A percentile compares a stretch with the other conserved stretches of the same genome.
Evolutionary conservation across 441 rosid species (phyloP).

Genomic region (Gossypium lobatum): DNA sequence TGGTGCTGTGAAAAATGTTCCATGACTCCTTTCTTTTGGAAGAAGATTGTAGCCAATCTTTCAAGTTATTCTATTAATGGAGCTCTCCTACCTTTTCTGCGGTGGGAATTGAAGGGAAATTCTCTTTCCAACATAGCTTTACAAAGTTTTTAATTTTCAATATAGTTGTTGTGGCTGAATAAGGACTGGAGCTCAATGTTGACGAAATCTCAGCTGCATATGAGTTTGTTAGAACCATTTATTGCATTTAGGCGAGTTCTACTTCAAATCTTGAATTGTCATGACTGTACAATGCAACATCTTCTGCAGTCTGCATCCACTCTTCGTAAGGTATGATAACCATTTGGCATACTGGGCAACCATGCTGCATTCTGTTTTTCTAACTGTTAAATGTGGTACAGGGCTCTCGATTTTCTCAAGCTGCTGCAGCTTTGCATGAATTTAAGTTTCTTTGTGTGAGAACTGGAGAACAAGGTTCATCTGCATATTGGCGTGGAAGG

Average conservation of each 20-base stretch:
- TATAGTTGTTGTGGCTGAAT: constrained; percentile 73
- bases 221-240: constrained; percentile 93
- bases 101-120: neutral
- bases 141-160: constrained; percentile 21
- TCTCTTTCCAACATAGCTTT: constrained; percentile 11
- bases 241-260: constrained; percentile 85
- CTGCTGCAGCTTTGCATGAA: constrained; percentile 84
- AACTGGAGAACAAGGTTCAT: constrained; percentile 37
- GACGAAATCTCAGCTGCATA: constrained; percentile 71
- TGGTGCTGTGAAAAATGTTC: neutral
- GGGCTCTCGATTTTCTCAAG: constrained; percentile 91
- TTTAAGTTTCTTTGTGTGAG: constrained; percentile 61
- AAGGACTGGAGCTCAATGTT: constrained; percentile 70
- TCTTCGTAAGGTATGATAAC: constrained; percentile 72
- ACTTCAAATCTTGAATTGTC: constrained; percentile 74
- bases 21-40: neutral
- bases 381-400: constrained; percentile 30
- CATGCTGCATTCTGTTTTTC: constrained; percentile 6
- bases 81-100: neutral
- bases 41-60: neutral
- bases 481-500: constrained; percentile 87
- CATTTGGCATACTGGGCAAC: constrained; percentile 15
- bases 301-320: constrained; percentile 90
- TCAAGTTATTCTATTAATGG: neutral
- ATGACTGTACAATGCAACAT: constrained; percentile 56